Conservation (phyloP, 176 grass and related monocot genomes). For the Musa schizocarpa region DNA sequence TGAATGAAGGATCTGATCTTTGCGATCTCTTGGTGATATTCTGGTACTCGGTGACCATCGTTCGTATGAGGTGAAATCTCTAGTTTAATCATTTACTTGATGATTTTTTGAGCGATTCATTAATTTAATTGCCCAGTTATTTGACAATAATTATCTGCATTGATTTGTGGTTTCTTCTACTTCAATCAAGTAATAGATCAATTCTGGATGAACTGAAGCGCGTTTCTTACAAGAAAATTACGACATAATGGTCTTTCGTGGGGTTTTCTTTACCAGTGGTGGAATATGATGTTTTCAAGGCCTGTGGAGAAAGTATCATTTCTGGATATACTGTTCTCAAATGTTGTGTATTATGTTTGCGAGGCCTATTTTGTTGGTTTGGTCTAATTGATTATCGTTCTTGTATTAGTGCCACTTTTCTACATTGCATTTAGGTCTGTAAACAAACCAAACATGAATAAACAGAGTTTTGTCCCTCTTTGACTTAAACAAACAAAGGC, state of each 20-base stretch:
- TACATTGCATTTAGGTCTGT: too few species aligned
- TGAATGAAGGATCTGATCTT: neutral
- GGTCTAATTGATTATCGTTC: too few species aligned
- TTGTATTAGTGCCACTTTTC: too few species aligned
- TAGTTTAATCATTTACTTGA: neutral
- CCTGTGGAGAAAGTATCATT: neutral
- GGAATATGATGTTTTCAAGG: neutral
- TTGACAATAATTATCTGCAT: neutral
- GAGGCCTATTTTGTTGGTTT: neutral
- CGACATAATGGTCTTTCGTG: neutral
- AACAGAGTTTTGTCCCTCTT: too few species aligned
- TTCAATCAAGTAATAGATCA: neutral
- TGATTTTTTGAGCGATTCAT: neutral
- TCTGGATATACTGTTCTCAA: neutral
- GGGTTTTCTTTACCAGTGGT: neutral
- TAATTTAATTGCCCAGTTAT: neutral
- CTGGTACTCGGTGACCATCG: neutral
- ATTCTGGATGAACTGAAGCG: neutral
- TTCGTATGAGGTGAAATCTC: neutral
- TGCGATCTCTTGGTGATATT: neutral
- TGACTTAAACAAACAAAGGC: too few species aligned
- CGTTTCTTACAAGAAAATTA: neutral
- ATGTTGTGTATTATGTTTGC: neutral
- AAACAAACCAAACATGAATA: too few species aligned
- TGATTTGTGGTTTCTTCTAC: neutral